Percentiles rank a stretch among this genome's conserved stretches.
phyloP scores from a whole-genome alignment of 768 basidiomycete genomes.

The Asterophora parasitica region DNA sequence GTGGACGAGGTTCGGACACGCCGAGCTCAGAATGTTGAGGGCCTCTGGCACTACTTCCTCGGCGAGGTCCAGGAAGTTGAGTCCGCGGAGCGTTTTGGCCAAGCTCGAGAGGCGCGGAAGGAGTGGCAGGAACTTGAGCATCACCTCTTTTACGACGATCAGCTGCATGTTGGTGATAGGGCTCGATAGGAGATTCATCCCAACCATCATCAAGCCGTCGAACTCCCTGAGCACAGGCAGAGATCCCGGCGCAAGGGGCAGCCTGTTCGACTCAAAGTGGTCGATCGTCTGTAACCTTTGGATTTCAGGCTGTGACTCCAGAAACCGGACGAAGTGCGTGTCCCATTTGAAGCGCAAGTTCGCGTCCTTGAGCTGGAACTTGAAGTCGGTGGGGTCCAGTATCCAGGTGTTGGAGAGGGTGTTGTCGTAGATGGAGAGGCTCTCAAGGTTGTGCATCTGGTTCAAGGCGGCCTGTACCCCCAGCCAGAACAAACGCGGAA shows the following conservation, averaged over 20 bases:
- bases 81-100: conserved; percentile 21
- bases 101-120: conserved; percentile 25
- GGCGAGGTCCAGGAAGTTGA: conserved; percentile 27
- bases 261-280: conserved; percentile 14
- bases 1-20: conserved; percentile 23
- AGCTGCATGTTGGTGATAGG: conserved; percentile 44
- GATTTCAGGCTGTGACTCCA: conserved; percentile 42
- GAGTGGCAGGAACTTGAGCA: conserved; percentile 24
- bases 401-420: conserved; percentile 39
- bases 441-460: conserved; percentile 39
- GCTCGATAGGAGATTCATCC: conserved; percentile 32
- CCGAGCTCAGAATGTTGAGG: conserved; percentile 17
- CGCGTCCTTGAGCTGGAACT: conserved; percentile 47
- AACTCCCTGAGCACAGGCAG: conserved; percentile 39
- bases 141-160: conserved; percentile 32
- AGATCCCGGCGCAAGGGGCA: conserved; percentile 7
- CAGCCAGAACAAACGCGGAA: conserved; percentile 38
- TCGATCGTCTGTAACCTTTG: conserved; percentile 31
- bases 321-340: conserved; percentile 38
- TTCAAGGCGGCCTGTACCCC: conserved; percentile 38
- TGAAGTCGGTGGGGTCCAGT: conserved; percentile 30
- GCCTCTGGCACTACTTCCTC: conserved; percentile 20
- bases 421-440: conserved; percentile 38
- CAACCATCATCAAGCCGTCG: conserved; percentile 42
- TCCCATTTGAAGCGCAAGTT: conserved; percentile 50